A percentile compares a stretch with the other conserved stretches of the same genome.
These are phyloP conservation scores for Cryphonectria nitschkei DNA, from an alignment of 2,329 filamentous ascomycete genomes.

Conservation along the genomic window DNA sequence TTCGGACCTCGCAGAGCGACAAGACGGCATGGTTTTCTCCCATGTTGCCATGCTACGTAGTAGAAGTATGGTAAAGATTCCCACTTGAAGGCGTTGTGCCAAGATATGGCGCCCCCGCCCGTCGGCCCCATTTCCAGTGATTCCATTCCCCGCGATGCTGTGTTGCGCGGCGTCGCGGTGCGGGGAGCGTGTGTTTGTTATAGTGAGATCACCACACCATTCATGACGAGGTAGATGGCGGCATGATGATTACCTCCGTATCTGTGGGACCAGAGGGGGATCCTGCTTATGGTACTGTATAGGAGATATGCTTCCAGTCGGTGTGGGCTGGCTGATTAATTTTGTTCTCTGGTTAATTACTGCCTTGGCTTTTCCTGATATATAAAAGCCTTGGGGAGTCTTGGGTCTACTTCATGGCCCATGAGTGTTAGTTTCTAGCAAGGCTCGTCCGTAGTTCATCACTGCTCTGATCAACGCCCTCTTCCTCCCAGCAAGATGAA, in stretches of 20 bases:
- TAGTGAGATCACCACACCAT: not conserved
- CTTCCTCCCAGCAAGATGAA: slow-evolving; percentile 23
- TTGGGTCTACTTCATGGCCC: no score
- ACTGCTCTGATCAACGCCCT: not conserved
- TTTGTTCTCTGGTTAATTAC: no score
- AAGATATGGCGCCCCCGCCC: slow-evolving; percentile 6
- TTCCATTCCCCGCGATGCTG: not conserved
- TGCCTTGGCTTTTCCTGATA: no score
- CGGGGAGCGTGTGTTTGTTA: not conserved
- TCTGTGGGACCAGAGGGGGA: not conserved
- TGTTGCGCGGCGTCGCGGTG: not conserved
- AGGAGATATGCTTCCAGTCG: not conserved
- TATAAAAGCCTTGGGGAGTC: no score
- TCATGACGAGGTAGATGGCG: not conserved
- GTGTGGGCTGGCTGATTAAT: not conserved
- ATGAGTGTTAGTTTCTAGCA: no score
- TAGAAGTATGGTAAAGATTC: not conserved
- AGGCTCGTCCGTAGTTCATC: not conserved
- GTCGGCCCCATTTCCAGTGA: slow-evolving; percentile 8
- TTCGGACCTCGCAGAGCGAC: not conserved
- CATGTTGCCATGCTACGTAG: no score
- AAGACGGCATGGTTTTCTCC: no score
- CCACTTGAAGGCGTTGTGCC: slow-evolving; percentile 23
- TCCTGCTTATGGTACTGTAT: not conserved
- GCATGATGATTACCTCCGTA: not conserved